These are phyloP conservation scores for Botrytis deweyae DNA, from an alignment of 2,329 filamentous ascomycete genomes.

Conservation along the genomic window DNA sequence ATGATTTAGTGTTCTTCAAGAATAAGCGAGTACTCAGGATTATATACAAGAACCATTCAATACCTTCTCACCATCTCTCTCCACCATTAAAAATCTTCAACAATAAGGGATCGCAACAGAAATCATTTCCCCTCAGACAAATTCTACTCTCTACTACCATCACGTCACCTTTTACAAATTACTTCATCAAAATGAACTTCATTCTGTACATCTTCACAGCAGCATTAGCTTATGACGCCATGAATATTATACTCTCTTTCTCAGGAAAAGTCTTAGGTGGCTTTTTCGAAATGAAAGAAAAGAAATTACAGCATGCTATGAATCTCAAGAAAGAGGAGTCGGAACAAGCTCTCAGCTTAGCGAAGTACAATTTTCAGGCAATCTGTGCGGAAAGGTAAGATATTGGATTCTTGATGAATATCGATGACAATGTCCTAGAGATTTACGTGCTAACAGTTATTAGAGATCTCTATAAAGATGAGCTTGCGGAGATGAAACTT, in stretches of 20 bases:
- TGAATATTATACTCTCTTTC: rapidly evolving
- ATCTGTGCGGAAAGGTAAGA: neutral
- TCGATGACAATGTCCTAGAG: neutral
- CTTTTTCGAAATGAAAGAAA: neutral
- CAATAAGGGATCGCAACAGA: neutral
- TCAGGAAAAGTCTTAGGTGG: neutral
- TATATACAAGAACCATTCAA: neutral
- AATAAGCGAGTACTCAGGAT: neutral
- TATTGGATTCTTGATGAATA: neutral
- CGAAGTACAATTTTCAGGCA: neutral
- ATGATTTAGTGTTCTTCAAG: too few species aligned
- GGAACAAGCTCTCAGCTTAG: neutral
- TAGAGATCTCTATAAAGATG: neutral
- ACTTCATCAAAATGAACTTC: neutral
- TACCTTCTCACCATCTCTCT: neutral
- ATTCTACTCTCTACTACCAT: neutral
- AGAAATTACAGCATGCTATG: neutral
- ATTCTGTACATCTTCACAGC: too few species aligned
- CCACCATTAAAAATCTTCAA: neutral
- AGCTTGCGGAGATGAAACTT: neutral
- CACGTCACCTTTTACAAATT: neutral
- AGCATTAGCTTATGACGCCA: too few species aligned
- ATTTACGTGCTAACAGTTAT: neutral
- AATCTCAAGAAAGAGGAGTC: neutral
- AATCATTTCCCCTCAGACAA: neutral